A percentile compares a stretch with the other conserved stretches of the same genome.
These are phyloP conservation scores for Tetradesmus lagerheimii DNA, from an alignment of 139 green algal genomes.

Conservation along the genomic window DNA sequence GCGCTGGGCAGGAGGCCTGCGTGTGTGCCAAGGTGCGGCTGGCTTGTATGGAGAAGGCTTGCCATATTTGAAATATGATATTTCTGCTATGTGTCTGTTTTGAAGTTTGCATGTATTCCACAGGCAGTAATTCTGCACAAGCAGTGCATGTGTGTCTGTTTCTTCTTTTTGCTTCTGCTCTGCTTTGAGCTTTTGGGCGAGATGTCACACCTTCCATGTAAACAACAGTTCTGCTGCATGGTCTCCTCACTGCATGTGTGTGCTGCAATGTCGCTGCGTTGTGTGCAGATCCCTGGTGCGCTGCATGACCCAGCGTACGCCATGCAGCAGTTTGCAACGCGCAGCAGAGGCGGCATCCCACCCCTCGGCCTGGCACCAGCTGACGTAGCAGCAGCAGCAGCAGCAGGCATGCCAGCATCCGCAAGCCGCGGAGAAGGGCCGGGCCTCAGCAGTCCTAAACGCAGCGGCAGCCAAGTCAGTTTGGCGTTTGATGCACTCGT, in stretches of 20 bases:
- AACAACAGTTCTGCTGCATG: too few relatives aligned
- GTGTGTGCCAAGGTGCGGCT: background rate
- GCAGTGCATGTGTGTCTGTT: too few relatives aligned
- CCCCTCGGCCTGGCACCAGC: background rate
- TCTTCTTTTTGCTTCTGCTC: background rate
- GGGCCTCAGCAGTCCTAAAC: conserved; percentile 47
- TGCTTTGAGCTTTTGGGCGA: background rate
- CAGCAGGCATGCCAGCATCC: background rate
- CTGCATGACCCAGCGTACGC: background rate
- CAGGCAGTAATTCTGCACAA: too few relatives aligned
- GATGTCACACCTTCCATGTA: too few relatives aligned
- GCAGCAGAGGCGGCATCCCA: background rate
- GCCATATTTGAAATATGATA: too few relatives aligned
- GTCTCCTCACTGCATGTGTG: background rate
- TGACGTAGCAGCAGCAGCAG: conserved; percentile 22
- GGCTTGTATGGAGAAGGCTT: too few relatives aligned
- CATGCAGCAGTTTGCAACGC: conserved; percentile 33
- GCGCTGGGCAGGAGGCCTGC: background rate
- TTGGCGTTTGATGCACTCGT: conserved; percentile 89
- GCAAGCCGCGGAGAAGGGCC: conserved; percentile 7
- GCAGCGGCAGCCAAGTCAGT: conserved; percentile 57
- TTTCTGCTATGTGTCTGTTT: too few relatives aligned
- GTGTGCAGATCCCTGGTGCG: conserved; percentile 15
- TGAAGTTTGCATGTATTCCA: too few relatives aligned
- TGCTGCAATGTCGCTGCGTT: background rate